These are phyloP conservation scores for Trypanosomatidae sp. DNA, from an alignment of 208 protist species.

Conservation along the genomic window DNA sequence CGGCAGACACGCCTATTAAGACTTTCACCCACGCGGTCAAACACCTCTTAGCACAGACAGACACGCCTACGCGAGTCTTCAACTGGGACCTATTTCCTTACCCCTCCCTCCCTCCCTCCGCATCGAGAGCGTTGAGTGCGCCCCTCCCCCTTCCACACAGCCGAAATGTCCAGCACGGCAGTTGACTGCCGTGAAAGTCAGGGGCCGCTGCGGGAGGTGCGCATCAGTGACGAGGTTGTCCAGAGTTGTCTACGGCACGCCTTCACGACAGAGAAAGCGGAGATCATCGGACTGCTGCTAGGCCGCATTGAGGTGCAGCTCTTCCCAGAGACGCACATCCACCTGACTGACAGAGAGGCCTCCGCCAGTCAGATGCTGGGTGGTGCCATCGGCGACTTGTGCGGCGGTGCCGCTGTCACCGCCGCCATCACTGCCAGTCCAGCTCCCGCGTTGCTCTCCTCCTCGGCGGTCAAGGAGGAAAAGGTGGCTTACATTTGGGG, in stretches of 20 bases:
- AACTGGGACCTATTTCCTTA: not conserved
- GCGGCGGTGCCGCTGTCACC: not conserved
- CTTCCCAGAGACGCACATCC: not conserved
- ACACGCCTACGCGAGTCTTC: not conserved
- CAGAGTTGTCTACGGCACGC: conserved; percentile 71
- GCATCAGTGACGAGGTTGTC: conserved; percentile 54
- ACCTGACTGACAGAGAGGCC: not conserved
- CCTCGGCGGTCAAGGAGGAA: conserved; percentile 7
- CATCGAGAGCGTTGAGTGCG: not conserved
- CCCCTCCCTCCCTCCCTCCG: not conserved
- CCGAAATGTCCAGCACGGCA: not conserved
- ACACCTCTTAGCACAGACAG: not conserved
- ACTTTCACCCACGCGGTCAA: not conserved
- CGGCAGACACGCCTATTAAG: not conserved
- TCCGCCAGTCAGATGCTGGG: not conserved
- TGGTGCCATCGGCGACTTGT: not conserved
- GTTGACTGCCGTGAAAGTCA: not conserved
- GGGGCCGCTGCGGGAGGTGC: conserved; percentile 46
- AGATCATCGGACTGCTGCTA: conserved; percentile 81
- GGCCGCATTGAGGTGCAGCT: conserved; percentile 40
- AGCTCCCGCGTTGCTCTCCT: not conserved
- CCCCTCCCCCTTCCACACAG: not conserved
- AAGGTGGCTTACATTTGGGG: conserved; percentile 66
- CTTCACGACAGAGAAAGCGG: conserved; percentile 74
- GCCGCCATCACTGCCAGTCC: not conserved